Evolutionary conservation across 2,329 filamentous ascomycete species (phyloP).

Genomic region (Incumbomyces lentus): DNA sequence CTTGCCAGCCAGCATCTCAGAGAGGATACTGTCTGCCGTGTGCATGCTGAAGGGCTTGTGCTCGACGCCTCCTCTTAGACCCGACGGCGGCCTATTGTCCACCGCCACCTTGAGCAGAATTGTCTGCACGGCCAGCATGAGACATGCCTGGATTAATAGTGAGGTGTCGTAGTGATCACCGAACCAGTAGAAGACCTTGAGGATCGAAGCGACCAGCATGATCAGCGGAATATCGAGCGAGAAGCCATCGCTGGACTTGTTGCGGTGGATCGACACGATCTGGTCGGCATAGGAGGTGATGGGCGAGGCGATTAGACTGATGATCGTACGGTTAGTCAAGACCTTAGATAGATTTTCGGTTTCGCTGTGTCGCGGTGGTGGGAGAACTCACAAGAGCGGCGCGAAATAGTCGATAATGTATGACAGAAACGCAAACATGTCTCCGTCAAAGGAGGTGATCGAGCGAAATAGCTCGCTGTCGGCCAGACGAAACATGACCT

Average conservation of each 20-base stretch:
- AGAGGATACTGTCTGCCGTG: slow-evolving; percentile 13
- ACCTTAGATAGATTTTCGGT: slow-evolving; percentile 1
- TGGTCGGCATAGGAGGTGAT: slow-evolving; percentile 58
- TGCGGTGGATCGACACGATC: slow-evolving; percentile 53
- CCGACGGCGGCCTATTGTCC: slow-evolving; percentile 40
- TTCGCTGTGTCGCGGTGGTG: too few species aligned
- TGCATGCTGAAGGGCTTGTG: slow-evolving; percentile 31
- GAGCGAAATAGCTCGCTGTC: background rate
- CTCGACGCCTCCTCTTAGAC: slow-evolving; percentile 29
- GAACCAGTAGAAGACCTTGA: slow-evolving; percentile 60
- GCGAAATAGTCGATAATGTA: slow-evolving; percentile 37
- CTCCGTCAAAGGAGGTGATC: background rate
- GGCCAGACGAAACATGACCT: too few species aligned
- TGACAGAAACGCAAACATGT: slow-evolving; percentile 30
- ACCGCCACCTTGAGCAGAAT: slow-evolving; percentile 52
- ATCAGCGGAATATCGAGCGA: slow-evolving; percentile 58
- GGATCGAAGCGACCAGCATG: slow-evolving; percentile 54
- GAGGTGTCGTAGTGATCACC: slow-evolving; percentile 50
- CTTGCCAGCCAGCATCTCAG: slow-evolving; percentile 20
- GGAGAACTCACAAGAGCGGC: slow-evolving; percentile 35
- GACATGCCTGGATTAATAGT: slow-evolving; percentile 48
- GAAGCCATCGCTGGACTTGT: slow-evolving; percentile 51
- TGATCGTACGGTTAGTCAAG: background rate
- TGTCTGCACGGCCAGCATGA: slow-evolving; percentile 51
- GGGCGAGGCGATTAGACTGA: slow-evolving; percentile 51